A percentile compares a stretch with the other conserved stretches of the same genome.
phyloP scores from a whole-genome alignment of 208 protist species.

The Crithidia acanthocephali region DNA sequence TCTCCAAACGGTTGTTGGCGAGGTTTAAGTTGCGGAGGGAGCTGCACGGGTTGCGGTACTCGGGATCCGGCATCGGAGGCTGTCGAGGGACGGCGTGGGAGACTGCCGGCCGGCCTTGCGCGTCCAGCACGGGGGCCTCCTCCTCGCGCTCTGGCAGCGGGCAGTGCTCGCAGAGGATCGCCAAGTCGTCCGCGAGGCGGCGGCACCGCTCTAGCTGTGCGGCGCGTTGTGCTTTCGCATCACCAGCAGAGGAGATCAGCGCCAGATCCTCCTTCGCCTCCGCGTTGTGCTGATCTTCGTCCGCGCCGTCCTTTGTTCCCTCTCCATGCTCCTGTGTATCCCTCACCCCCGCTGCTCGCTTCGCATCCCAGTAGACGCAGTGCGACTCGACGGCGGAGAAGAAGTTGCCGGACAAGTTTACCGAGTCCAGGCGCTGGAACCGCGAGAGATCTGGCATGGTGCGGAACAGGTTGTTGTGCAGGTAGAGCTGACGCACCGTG shows the following conservation, averaged over 20 bases:
- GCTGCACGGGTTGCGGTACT: conserved; percentile 66
- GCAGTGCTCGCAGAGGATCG: conserved; percentile 49
- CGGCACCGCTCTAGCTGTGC: conserved; percentile 41
- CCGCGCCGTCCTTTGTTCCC: not conserved
- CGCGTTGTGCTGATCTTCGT: not conserved
- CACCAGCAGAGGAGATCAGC: conserved; percentile 14
- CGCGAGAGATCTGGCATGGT: conserved; percentile 87
- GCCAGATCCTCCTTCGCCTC: conserved; percentile 1
- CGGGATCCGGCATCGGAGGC: conserved; percentile 29
- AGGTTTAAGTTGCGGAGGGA: conserved; percentile 87
- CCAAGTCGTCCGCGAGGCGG: conserved; percentile 28
- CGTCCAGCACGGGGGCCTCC: not conserved
- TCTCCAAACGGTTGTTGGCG: conserved; percentile 74
- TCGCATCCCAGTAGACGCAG: conserved; percentile 55
- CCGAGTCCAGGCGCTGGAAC: conserved; percentile 82
- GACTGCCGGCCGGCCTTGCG: not conserved
- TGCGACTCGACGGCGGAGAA: conserved; percentile 61
- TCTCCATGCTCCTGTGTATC: conserved; percentile 4
- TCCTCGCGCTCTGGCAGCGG: conserved; percentile 33
- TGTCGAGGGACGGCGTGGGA: conserved; percentile 10
- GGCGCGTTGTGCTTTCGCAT: conserved; percentile 24
- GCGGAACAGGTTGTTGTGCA: conserved; percentile 93
- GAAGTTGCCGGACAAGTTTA: conserved; percentile 94
- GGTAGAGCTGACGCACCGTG: conserved; percentile 90
- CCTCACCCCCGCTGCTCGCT: conserved; percentile 2